phyloP scores from a whole-genome alignment of 2,329 filamentous ascomycete genomes.

The Alternaria ventricosa region DNA sequence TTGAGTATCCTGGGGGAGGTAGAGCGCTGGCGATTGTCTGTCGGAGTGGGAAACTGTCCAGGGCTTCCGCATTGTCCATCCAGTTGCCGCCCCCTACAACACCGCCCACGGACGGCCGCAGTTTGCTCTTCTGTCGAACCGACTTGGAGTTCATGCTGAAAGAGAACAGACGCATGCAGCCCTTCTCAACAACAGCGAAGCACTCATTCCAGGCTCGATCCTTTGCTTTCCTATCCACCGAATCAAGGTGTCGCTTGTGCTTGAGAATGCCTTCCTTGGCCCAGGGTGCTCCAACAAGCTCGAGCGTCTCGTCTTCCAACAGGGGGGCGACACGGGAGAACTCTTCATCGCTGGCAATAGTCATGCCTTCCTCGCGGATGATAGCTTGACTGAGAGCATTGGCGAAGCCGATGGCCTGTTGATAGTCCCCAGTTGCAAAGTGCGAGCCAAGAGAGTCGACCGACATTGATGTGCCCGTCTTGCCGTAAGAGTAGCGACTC shows the following conservation, averaged over 20 bases:
- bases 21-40: slow-evolving; percentile 91
- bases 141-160: slow-evolving; percentile 83
- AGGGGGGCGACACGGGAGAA: slow-evolving; percentile 68
- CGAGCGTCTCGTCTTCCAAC: slow-evolving; percentile 90
- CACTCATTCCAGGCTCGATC: slow-evolving; percentile 94
- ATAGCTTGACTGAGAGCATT: slow-evolving; percentile 97
- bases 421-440: slow-evolving; percentile 79
- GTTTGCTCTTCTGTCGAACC: slow-evolving; percentile 69
- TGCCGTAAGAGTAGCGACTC: slow-evolving; percentile 91
- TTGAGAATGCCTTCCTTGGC: slow-evolving; percentile 95
- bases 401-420: slow-evolving; percentile 96
- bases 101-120: slow-evolving; percentile 63
- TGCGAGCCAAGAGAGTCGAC: slow-evolving; percentile 87
- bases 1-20: slow-evolving; percentile 90
- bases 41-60: slow-evolving; percentile 85
- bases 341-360: slow-evolving; percentile 62
- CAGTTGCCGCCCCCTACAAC: slow-evolving; percentile 95
- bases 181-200: slow-evolving; percentile 95
- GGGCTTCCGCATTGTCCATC: slow-evolving; percentile 92
- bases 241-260: slow-evolving; percentile 95
- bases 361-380: slow-evolving; percentile 80
- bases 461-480: slow-evolving; percentile 89
- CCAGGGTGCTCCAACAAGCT: slow-evolving; percentile 94
- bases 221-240: slow-evolving; percentile 88
- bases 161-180: slow-evolving; percentile 91